A percentile compares a stretch with the other conserved stretches of the same genome.
Evolutionary conservation across 805 yeast species (phyloP).

Genomic region (Phaffomyces thermotolerans): DNA sequence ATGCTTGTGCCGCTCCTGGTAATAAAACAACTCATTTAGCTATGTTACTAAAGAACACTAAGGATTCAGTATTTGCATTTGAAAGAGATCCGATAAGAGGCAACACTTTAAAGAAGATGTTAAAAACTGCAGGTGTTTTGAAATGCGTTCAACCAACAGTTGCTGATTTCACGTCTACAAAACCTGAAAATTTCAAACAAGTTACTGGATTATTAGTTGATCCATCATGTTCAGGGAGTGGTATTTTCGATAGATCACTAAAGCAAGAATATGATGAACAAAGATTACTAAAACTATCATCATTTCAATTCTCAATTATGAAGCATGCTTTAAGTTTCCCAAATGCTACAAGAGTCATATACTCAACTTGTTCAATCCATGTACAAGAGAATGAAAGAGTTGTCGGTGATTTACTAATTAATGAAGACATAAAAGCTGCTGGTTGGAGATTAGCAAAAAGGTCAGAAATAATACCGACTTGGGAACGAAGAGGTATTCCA

Average conservation of each 20-base stretch:
- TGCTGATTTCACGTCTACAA: slow-evolving; percentile 38
- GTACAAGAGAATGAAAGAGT: slow-evolving; percentile 92
- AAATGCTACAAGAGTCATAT: slow-evolving; percentile 67
- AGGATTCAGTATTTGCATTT: slow-evolving; percentile 60
- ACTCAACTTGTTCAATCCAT: slow-evolving; percentile 93
- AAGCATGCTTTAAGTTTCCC: slow-evolving; percentile 86
- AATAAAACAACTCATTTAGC: slow-evolving; percentile 94
- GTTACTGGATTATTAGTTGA: slow-evolving; percentile 85
- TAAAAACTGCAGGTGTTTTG: slow-evolving; percentile 64
- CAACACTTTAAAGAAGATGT: slow-evolving; percentile 65
- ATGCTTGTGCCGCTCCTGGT: slow-evolving; percentile 98
- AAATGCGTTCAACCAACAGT: slow-evolving; percentile 39
- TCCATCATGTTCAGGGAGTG: slow-evolving; percentile 97
- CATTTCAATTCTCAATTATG: slow-evolving; percentile 83
- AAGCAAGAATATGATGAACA: slow-evolving; percentile 41
- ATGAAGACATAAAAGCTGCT: slow-evolving; percentile 47
- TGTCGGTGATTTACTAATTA: slow-evolving; percentile 68
- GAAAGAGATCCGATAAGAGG: slow-evolving; percentile 79
- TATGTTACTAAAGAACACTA: slow-evolving; percentile 40
- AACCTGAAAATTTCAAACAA: slow-evolving; percentile 46
- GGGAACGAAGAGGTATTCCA: slow-evolving; percentile 81
- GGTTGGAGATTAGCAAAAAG: slow-evolving; percentile 71
- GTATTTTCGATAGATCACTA: slow-evolving; percentile 69
- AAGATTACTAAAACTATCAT: slow-evolving; percentile 66
- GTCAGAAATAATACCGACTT: slow-evolving; percentile 62